Conservation (phyloP, 2,329 filamentous ascomycete species). For the Alternaria sp. region DNA sequence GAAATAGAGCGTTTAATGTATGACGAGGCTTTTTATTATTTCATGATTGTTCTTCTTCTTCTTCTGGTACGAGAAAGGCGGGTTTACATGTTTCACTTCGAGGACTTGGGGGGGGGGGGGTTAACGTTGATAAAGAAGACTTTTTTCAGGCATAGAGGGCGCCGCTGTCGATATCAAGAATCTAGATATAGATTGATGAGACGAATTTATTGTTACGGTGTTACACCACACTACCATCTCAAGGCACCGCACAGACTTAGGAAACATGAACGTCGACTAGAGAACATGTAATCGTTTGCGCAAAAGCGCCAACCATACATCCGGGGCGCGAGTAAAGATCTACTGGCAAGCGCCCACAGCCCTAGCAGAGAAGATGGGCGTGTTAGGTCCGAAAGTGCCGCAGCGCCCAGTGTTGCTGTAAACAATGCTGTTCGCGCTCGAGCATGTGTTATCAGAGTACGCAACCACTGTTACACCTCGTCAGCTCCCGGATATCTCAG, state of each 20-base stretch:
- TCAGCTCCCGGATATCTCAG: not conserved
- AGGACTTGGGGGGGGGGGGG: no score
- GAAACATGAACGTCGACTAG: not conserved
- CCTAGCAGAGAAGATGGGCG: slow-evolving; percentile 23
- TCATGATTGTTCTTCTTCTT: no score
- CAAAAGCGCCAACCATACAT: not conserved
- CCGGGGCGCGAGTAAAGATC: not conserved
- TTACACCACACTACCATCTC: not conserved
- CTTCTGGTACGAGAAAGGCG: no score
- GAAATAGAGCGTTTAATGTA: not conserved
- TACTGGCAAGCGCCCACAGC: slow-evolving; percentile 24
- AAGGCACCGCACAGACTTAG: not conserved
- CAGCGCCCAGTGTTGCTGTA: slow-evolving; percentile 15
- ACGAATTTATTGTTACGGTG: not conserved
- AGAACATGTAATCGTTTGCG: not conserved
- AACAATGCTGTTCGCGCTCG: slow-evolving; percentile 10
- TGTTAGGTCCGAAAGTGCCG: slow-evolving; percentile 20
- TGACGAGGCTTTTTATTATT: no score
- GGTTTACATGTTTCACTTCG: no score
- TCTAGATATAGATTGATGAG: not conserved
- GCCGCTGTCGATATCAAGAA: not conserved
- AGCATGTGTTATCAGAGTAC: slow-evolving; percentile 17
- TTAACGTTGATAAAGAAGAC: no score
- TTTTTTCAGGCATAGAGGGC: not conserved
- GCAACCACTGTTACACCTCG: slow-evolving; percentile 8